Percentiles rank a stretch among this genome's conserved stretches.
These are phyloP conservation scores for Colletotrichum destructivum DNA, from an alignment of 2,329 filamentous ascomycete genomes.

Conservation along the genomic window DNA sequence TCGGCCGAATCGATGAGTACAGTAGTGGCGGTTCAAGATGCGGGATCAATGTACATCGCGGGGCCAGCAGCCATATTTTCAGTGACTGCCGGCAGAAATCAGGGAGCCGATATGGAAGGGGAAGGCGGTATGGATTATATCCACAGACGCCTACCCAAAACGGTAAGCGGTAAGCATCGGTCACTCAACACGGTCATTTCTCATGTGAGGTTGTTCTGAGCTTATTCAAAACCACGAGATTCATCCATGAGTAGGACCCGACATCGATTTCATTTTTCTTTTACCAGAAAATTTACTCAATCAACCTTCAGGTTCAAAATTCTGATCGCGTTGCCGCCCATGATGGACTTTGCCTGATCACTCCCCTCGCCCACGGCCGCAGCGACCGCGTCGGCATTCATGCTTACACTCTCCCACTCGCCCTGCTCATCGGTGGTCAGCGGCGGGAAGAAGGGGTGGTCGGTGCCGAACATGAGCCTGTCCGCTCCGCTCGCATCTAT, in stretches of 20 bases:
- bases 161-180: slow-evolving; percentile 17
- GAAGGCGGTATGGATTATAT: background rate
- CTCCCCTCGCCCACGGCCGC: slow-evolving; percentile 64
- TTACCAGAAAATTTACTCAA: slow-evolving; percentile 1
- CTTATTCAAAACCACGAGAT: background rate
- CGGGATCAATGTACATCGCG: slow-evolving; percentile 11
- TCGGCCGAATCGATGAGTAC: background rate
- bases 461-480: slow-evolving; percentile 84
- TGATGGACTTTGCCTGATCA: slow-evolving; percentile 64
- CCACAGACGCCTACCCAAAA: accelerated
- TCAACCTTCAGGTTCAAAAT: slow-evolving; percentile 55
- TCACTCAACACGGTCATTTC: background rate
- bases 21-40: slow-evolving; percentile 14
- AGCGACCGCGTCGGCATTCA: slow-evolving; percentile 67
- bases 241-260: background rate
- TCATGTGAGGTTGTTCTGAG: slow-evolving; percentile 15
- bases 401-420: slow-evolving; percentile 78
- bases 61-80: slow-evolving; percentile 39
- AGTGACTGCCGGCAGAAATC: slow-evolving; percentile 36
- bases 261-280: background rate
- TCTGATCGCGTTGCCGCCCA: slow-evolving; percentile 72
- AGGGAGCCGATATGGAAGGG: background rate
- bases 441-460: slow-evolving; percentile 90
- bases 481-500: slow-evolving; percentile 76
- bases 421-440: slow-evolving; percentile 72